These are phyloP conservation scores for Paecilomyces niveus DNA, from an alignment of 2,329 filamentous ascomycete genomes.

Conservation along the genomic window DNA sequence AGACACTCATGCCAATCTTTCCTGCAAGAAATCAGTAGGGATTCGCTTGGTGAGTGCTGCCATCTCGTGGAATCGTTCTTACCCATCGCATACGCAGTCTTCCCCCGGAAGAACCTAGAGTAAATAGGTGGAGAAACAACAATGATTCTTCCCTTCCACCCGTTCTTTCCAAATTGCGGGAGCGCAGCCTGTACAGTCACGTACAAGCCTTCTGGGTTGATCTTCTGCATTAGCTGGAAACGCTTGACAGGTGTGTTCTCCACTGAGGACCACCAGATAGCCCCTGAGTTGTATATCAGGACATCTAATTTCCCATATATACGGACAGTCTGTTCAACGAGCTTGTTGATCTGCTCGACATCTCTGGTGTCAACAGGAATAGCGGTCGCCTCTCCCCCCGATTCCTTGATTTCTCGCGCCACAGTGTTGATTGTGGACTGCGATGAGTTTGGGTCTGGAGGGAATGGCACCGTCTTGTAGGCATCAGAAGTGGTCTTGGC, in stretches of 20 bases:
- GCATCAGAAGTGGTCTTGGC: conserved; percentile 68
- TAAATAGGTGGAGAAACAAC: conserved; percentile 83
- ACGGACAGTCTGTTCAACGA: conserved; percentile 54
- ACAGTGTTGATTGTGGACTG: conserved; percentile 76
- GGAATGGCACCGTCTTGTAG: conserved; percentile 51
- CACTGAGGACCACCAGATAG: conserved; percentile 77
- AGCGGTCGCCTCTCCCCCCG: conserved; percentile 58
- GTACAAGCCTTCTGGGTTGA: conserved; percentile 72
- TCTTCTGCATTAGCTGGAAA: conserved; percentile 70
- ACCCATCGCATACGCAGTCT: conserved; percentile 72
- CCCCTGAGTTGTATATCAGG: conserved; percentile 74
- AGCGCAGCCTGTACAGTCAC: conserved; percentile 61
- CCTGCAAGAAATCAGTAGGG: conserved; percentile 27
- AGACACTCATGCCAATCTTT: conserved; percentile 74
- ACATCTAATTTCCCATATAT: conserved; percentile 62
- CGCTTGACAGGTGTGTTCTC: conserved; percentile 65
- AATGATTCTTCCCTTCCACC: conserved; percentile 58
- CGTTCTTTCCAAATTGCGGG: conserved; percentile 54
- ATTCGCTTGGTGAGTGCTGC: background rate
- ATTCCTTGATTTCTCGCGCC: conserved; percentile 61
- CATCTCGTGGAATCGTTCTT: conserved; percentile 5
- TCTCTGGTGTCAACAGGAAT: conserved; percentile 65
- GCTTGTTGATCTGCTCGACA: conserved; percentile 51
- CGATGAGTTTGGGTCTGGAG: conserved; percentile 68
- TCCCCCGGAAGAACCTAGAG: conserved; percentile 74